These are phyloP conservation scores for Blastomyces percursus DNA, from an alignment of 2,329 filamentous ascomycete species.

Conservation along the genomic window DNA sequence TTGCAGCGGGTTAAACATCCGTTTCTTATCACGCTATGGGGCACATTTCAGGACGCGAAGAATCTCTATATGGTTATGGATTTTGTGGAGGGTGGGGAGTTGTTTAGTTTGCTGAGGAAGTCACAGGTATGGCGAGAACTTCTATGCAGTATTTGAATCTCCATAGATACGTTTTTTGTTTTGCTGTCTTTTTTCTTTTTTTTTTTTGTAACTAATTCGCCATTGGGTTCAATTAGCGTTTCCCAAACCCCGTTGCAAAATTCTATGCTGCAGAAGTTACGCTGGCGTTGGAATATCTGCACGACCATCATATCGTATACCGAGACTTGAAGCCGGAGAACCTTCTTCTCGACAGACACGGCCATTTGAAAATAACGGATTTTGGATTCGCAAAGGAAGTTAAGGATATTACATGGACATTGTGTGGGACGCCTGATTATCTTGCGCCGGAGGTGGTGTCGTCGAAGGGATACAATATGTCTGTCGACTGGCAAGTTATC, in stretches of 20 bases:
- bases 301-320: conserved; percentile 93
- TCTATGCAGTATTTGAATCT: background rate
- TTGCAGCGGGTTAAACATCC: conserved; percentile 93
- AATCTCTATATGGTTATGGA: conserved; percentile 99
- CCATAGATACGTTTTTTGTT: background rate
- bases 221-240: conserved; percentile 52
- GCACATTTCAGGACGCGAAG: conserved; percentile 88
- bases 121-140: conserved; percentile 57
- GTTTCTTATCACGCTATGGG: conserved; percentile 96
- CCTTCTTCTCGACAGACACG: conserved; percentile 78
- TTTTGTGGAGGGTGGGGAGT: conserved; percentile 95
- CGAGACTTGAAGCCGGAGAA: conserved; percentile 96
- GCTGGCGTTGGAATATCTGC: conserved; percentile 86
- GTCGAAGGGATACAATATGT: conserved; percentile 99
- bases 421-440: conserved; percentile 96
- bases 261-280: conserved; percentile 98
- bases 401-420: conserved; percentile 96
- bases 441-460: conserved; percentile 96
- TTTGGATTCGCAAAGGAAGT: conserved; percentile 98
- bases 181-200: background rate
- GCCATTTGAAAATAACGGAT: conserved; percentile 93
- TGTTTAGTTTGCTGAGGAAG: conserved; percentile 90
- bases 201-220: background rate
- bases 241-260: conserved; percentile 96
- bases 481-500: conserved; percentile 78